Conservation (phyloP, 768 basidiomycete genomes). For the Pholiota molesta region DNA sequence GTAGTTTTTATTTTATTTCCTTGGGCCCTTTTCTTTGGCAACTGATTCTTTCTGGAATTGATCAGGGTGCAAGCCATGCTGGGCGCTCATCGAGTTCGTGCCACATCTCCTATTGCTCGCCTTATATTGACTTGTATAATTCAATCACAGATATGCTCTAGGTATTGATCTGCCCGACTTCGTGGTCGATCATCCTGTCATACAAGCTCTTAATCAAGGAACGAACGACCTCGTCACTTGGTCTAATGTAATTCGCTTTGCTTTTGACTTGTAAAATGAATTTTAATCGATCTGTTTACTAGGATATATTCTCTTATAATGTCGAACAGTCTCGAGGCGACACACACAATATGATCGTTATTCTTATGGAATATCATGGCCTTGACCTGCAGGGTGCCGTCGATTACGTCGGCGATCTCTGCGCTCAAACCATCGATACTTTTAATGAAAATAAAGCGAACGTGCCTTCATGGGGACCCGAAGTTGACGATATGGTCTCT, state of each 20-base stretch:
- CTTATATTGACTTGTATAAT: slow-evolving; percentile 3
- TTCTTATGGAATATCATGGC: slow-evolving; percentile 64
- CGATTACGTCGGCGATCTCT: slow-evolving; percentile 65
- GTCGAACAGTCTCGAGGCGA: slow-evolving; percentile 72
- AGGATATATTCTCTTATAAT: slow-evolving; percentile 82
- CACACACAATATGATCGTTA: slow-evolving; percentile 74
- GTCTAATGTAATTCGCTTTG: slow-evolving; percentile 64
- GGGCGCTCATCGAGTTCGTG: slow-evolving; percentile 71
- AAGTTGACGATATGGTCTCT: slow-evolving; percentile 59
- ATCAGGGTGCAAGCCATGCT: slow-evolving; percentile 69
- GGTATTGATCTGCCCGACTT: slow-evolving; percentile 72
- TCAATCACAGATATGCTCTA: slow-evolving; percentile 52
- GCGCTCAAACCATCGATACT: slow-evolving; percentile 53
- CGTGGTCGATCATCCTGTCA: slow-evolving; percentile 66
- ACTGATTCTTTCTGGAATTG: slow-evolving; percentile 8
- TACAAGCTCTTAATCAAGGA: slow-evolving; percentile 62
- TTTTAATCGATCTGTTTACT: neutral
- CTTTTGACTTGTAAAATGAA: neutral
- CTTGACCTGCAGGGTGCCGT: slow-evolving; percentile 63
- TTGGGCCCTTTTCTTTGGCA: neutral
- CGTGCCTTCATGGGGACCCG: slow-evolving; percentile 65
- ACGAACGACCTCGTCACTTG: slow-evolving; percentile 83
- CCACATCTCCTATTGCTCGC: neutral
- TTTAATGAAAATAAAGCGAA: slow-evolving; percentile 49
- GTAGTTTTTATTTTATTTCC: slow-evolving; percentile 31